These are phyloP conservation scores for peach (Prunus persica) DNA, from an alignment of 306 rosid species.

Conservation along the genomic window DNA sequence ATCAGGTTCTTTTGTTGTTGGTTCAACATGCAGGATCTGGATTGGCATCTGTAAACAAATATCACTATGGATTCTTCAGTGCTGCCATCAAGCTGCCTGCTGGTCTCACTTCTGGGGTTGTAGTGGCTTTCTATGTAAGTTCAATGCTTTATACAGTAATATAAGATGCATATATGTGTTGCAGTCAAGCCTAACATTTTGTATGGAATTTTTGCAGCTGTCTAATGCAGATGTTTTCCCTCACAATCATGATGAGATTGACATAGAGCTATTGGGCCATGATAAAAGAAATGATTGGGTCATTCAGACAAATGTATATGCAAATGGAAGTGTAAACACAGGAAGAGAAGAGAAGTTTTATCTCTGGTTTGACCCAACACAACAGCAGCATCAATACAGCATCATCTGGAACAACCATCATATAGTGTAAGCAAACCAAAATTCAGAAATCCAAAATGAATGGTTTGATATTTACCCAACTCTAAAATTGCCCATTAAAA, in stretches of 20 bases:
- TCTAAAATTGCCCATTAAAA: neutral
- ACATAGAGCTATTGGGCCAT: constrained; percentile 89
- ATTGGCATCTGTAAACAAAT: constrained; percentile 51
- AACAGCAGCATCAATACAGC: constrained; percentile 69
- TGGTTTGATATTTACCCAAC: neutral
- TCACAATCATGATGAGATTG: constrained; percentile 87
- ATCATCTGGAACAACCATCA: constrained; percentile 88
- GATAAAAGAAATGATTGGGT: constrained; percentile 86
- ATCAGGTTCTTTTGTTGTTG: neutral
- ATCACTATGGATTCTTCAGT: constrained; percentile 88
- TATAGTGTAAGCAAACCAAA: constrained; percentile 56
- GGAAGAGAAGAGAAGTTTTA: constrained; percentile 97
- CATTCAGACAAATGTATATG: constrained; percentile 79
- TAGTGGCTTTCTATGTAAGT: constrained; percentile 92
- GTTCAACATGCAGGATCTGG: constrained; percentile 63
- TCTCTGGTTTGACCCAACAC: constrained; percentile 93
- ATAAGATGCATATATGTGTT: neutral
- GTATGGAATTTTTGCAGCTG: constrained; percentile 45
- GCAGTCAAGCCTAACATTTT: neutral
- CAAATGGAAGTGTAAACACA: constrained; percentile 86
- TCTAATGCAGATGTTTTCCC: constrained; percentile 85
- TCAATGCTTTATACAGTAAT: neutral
- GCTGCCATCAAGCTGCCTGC: constrained; percentile 90
- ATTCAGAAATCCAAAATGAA: neutral
- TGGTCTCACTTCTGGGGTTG: constrained; percentile 88